Evolutionary conservation across 108 stramenopile genomes (phyloP), one percentile per base, ranked within the genome.

Genomic region (Pseudonitzschia multiseries): DNA sequence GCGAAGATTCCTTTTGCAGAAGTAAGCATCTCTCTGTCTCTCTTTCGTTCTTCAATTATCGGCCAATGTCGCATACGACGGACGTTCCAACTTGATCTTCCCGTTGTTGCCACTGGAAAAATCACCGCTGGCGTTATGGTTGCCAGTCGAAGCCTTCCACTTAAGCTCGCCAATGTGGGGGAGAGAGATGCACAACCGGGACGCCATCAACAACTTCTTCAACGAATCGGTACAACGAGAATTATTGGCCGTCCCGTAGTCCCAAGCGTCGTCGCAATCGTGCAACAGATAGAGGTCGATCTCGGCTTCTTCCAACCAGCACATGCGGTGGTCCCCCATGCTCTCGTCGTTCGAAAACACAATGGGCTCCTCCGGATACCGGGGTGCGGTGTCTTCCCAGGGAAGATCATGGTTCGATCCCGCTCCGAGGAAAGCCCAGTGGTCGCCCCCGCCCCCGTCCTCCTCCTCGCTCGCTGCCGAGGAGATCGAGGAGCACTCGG

Each of bases 191-290:
- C 66, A 67, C 22, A 17, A 3, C 15, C 66, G 66, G 74, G 74
- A 75, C 2, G 50, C 68, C 9, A n/a, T 24, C n/a, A 76, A 26
- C 10, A 76, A 40, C 48, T 52, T 69, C 68, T 69, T 69, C 60
- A 76, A 10, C 14, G 75, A 54, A 29, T 76, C 75, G 27, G 60
- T 40, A 21, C 75, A 76, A 0, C 75, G 59, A 6, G 67, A 41
- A 3, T 50, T 27, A 22, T 26, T 36, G 54, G 48, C 27, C 0
- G 65, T 14, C 4, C 36, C 36, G 46, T 50, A 50, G 21, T 53
- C 68, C 75, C 75, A 76, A 10, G 61, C 50, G 69, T 76, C 75
- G 24, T 61, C 57, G 32, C 75, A 69, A 21, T 76, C 75, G 36
- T 69, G 68, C 28, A 76, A 40, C 20, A 76, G 46, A 26, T 76